Evolutionary conservation across 441 rosid genomes (phyloP), one percentile per base, ranked within the genome.

Genomic region (Gossypium lobatum): DNA sequence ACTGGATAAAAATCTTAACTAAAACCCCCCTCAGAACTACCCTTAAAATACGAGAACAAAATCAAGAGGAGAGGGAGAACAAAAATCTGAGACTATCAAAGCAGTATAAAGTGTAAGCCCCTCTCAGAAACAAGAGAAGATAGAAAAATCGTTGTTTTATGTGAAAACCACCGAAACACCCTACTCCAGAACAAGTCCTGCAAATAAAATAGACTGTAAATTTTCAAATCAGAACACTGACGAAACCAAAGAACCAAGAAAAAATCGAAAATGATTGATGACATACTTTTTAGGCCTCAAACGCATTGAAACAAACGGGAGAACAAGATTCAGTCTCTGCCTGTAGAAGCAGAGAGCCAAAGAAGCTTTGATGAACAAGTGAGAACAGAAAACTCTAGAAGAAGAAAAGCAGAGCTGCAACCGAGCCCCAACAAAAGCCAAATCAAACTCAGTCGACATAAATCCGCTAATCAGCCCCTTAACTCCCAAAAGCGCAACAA

Each of bases 391-490:
- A 20, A 52, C 23, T 25, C 76, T 45, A 11, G 70, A 70, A 13
- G 50, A 39, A 5, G 76, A 73, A 75, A 82, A 16, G 71, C 83
- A 83, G 88, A 87, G 88, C 88, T 88, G 73, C 84, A 80, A 83
- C 80, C 74, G 83, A 85, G 90, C 86, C 91, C 86, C 85, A 87
- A 81, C 85, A 85, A 83, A 83, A 88, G 82, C 81, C 97, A 85
- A 83, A 76, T 80, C 88, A 86, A 80, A 84, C 72, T 79, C 84
- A 88, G 89, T 95, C 93, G 93, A 89, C 99, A 95, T 91, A 93
- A 80, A 95, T 85, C 87, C 85, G 70, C 85, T 76, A 23, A 73
- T 71, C 81, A 80, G 58, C 79, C 83, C 16, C 74, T 65, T 59
- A 23, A 26, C 71, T 61, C 75, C 72, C 37, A 8, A 50, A 25